Evolutionary conservation across 2,329 filamentous ascomycete genomes (phyloP).

Genomic region (Aspergillus eucalypticola): DNA sequence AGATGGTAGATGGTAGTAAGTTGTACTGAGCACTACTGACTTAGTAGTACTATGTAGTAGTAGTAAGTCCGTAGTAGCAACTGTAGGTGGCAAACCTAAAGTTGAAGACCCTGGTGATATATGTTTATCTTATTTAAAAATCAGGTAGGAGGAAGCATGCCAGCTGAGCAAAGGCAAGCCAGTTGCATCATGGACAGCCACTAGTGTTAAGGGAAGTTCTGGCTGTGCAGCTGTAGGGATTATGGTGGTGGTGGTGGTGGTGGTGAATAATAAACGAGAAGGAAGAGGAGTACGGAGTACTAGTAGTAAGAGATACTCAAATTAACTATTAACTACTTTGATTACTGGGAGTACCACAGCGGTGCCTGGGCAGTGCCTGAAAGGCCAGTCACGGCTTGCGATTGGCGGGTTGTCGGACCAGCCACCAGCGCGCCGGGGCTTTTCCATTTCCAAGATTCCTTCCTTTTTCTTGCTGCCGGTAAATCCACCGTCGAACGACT

Average conservation of each 20-base stretch:
- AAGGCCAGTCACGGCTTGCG: not conserved
- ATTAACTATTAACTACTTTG: too few relatives aligned
- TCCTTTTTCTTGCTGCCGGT: too few relatives aligned
- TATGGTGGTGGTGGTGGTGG: not conserved
- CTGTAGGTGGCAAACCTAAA: too few relatives aligned
- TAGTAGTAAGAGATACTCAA: not conserved
- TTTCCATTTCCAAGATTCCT: not conserved
- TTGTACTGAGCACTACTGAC: too few relatives aligned
- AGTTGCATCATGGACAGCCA: conserved; percentile 1
- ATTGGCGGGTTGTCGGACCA: not conserved
- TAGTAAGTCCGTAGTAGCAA: too few relatives aligned
- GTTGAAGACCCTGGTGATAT: too few relatives aligned
- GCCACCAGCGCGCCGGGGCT: not conserved
- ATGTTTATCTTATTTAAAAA: too few relatives aligned
- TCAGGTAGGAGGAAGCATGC: not conserved
- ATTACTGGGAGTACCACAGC: too few relatives aligned
- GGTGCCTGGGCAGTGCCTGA: not conserved
- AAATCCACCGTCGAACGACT: not conserved
- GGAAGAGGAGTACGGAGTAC: not conserved
- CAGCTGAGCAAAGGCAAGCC: not conserved
- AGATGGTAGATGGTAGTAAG: too few relatives aligned
- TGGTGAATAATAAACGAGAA: not conserved
- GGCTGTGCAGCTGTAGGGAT: not conserved
- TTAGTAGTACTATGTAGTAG: too few relatives aligned
- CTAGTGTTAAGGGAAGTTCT: not conserved